A percentile compares a stretch with the other conserved stretches of the same genome.
These are phyloP conservation scores for Penicillium decumbens DNA, from an alignment of 2,329 filamentous ascomycete genomes.

Conservation along the genomic window DNA sequence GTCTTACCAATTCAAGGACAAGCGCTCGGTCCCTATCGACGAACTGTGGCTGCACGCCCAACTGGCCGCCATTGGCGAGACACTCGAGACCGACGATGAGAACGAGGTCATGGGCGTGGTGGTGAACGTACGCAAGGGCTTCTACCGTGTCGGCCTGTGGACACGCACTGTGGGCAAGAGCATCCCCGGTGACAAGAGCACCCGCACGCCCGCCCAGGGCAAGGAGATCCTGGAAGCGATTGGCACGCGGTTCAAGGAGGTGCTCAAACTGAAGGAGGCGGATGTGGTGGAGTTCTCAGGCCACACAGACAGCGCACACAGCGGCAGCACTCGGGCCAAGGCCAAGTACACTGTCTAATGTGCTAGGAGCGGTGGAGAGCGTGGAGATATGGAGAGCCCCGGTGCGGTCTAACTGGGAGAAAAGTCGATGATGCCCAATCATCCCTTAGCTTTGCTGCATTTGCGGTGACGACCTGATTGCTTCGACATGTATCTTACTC, in stretches of 20 bases:
- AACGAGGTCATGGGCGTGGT: conserved; percentile 99
- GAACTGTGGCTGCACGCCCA: conserved; percentile 96
- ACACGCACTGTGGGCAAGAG: conserved; percentile 88
- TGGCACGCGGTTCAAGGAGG: conserved; percentile 86
- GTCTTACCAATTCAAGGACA: conserved; percentile 97
- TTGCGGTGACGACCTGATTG: conserved; percentile 28
- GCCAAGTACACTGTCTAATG: conserved; percentile 80
- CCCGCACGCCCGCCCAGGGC: conserved; percentile 73
- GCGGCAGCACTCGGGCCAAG: conserved; percentile 91
- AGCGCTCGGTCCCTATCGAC: conserved; percentile 85
- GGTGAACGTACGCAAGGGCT: conserved; percentile 96
- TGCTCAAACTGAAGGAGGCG: conserved; percentile 69
- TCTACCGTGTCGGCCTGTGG: conserved; percentile 97
- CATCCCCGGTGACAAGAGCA: conserved; percentile 70
- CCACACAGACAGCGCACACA: conserved; percentile 88
- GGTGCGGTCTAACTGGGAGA: conserved; percentile 9
- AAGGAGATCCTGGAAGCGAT: conserved; percentile 79
- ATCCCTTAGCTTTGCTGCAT: conserved; percentile 18
- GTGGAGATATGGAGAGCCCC: neutral
- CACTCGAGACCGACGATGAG: conserved; percentile 85
- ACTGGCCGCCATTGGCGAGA: conserved; percentile 94
- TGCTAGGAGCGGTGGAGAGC: neutral
- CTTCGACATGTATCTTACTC: conserved; percentile 32
- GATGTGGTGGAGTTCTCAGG: conserved; percentile 93
- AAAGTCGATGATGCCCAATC: conserved; percentile 20